phyloP scores from a whole-genome alignment of 306 rosid genomes.

The Citrullus mucosospermus region DNA sequence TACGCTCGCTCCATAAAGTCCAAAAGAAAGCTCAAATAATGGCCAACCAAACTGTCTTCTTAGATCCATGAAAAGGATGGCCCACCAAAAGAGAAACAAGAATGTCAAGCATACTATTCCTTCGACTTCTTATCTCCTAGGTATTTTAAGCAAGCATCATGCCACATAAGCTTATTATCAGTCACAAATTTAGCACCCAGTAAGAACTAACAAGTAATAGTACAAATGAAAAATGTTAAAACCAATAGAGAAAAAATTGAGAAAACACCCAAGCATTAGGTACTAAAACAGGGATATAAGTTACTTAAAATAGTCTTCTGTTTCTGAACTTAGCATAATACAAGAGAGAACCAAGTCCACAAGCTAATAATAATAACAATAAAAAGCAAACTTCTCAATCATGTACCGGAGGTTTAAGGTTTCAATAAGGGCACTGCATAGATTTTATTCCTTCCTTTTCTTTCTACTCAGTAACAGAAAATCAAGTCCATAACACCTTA shows the following conservation, averaged over 20 bases:
- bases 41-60: no score
- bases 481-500: constrained; percentile 2
- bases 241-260: neutral
- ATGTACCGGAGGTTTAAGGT: neutral
- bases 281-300: neutral
- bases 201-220: neutral
- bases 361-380: neutral
- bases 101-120: no score
- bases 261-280: neutral
- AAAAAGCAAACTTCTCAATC: neutral
- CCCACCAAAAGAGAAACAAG: no score
- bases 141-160: neutral
- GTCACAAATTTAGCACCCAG: neutral
- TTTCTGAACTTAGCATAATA: neutral
- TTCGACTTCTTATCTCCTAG: neutral
- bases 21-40: no score
- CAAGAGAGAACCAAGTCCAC: neutral
- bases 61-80: no score
- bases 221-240: neutral
- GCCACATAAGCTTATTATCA: neutral
- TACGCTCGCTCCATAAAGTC: no score
- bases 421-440: neutral
- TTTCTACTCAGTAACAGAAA: neutral
- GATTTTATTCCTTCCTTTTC: neutral
- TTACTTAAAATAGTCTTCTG: neutral